These are phyloP conservation scores for Botrytis fragariae DNA, from an alignment of 2,329 filamentous ascomycete species.

Conservation along the genomic window DNA sequence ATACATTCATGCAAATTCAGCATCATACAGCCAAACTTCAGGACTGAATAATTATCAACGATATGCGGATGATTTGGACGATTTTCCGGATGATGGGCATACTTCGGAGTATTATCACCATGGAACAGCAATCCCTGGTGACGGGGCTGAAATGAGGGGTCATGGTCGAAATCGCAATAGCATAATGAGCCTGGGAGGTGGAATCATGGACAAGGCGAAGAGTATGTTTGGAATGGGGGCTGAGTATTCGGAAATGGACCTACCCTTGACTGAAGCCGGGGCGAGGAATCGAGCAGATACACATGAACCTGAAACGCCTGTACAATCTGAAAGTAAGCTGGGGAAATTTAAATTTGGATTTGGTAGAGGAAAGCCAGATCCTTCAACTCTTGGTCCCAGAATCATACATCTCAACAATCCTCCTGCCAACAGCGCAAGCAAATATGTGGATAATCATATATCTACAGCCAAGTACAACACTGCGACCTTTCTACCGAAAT, in stretches of 20 bases:
- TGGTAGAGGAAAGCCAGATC: conserved; percentile 78
- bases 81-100: conserved; percentile 73
- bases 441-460: conserved; percentile 94
- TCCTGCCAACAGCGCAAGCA: conserved; percentile 82
- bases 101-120: conserved; percentile 74
- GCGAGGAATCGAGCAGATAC: conserved; percentile 47
- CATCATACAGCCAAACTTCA: conserved; percentile 65
- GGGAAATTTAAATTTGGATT: conserved; percentile 92
- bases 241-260: conserved; percentile 95
- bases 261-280: conserved; percentile 81
- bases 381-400: conserved; percentile 84
- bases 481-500: conserved; percentile 91
- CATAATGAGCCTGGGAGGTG: conserved; percentile 81
- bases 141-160: conserved; percentile 48
- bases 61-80: conserved; percentile 85
- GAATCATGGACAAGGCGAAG: conserved; percentile 82
- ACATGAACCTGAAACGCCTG: conserved; percentile 45
- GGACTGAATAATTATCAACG: conserved; percentile 84
- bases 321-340: conserved; percentile 52
- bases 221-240: conserved; percentile 83
- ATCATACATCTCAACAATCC: conserved; percentile 97
- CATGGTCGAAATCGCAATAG: conserved; percentile 80
- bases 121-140: conserved; percentile 58
- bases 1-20: conserved; percentile 27
- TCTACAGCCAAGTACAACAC: conserved; percentile 98